Evolutionary conservation across 768 basidiomycete species (phyloP), one percentile per base, ranked within the genome.

Genomic region (Cystobasidium tubakii): DNA sequence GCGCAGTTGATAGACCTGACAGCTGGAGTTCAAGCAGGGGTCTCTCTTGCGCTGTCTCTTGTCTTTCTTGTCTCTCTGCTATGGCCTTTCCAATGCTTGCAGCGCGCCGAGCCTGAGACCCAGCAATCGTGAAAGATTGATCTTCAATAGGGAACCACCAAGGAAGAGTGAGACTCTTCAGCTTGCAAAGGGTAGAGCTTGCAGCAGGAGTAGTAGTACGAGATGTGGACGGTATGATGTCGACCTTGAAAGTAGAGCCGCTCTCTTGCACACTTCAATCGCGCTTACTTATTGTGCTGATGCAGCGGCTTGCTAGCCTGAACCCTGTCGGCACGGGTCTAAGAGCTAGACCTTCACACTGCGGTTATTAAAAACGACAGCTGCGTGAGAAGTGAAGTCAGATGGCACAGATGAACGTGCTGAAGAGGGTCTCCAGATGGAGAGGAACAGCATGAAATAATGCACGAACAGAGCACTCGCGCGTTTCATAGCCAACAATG

Each of bases 241-340:
- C 46, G 46, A 17, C n/a, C 46, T n/a, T n/a, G 39, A 39, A 39
- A 15, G 15, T 39, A 15, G 39, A 15, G 15, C 7, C 39, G 46
- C 46, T 9, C 46, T 50, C 46, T 3, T n/a, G n/a, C n/a, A n/a
- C n/a, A n/a, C n/a, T 50, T 50, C 46, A 21, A 3, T 50, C 46
- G 46, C 46, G 46, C 46, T 50, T 50, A 50, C 46, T 50, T 50
- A 9, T 15, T 50, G 46, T 19, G 46, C 46, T 50, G 46, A n/a
- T 50, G 46, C 12, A n/a, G 46, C 46, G 46, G 46, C 46, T 50
- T 50, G 46, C 46, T 50, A 50, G 46, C 46, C 46, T 50, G n/a
- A 50, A 50, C 46, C 21, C 21, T 50, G 4, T 50, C 46, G 46
- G 46, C 46, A n/a, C 46, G 46, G 46, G 4, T 17, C n/a, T 9